A percentile compares a stretch with the other conserved stretches of the same genome.
Evolutionary conservation across 176 grass and related monocot genomes (phyloP).

Genomic region (Chloris gayana): DNA sequence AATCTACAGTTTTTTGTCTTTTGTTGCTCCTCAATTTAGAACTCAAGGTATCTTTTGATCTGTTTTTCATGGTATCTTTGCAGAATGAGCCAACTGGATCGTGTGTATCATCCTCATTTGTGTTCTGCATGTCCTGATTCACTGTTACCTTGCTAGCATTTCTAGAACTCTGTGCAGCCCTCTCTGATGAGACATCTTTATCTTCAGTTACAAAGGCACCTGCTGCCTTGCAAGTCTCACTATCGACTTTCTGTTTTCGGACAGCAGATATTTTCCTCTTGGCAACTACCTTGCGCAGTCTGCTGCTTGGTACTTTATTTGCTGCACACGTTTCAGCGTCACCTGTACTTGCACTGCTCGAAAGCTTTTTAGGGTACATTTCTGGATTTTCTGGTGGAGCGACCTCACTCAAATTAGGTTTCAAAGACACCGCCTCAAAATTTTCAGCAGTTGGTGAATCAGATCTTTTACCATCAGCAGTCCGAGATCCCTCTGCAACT

Average conservation of each 20-base stretch:
- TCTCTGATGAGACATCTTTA: conserved; percentile 23
- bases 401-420: conserved; percentile 5
- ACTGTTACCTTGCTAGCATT: conserved; percentile 33
- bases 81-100: conserved; percentile 31
- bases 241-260: conserved; percentile 27
- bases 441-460: conserved; percentile 20
- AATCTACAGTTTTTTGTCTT: conserved; percentile 42
- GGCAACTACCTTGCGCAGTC: conserved; percentile 57
- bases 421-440: background rate
- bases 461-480: conserved; percentile 19
- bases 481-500: conserved; percentile 18
- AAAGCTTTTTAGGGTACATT: conserved; percentile 30
- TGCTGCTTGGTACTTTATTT: conserved; percentile 41
- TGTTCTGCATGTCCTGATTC: conserved; percentile 14
- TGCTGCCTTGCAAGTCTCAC: conserved; percentile 28
- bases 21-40: conserved; percentile 34
- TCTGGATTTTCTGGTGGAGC: conserved; percentile 34
- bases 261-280: conserved; percentile 70
- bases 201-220: conserved; percentile 31
- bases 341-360: conserved; percentile 35
- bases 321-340: conserved; percentile 28
- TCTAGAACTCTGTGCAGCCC: conserved; percentile 27
- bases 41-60: conserved; percentile 13
- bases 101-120: conserved; percentile 1
- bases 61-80: conserved; percentile 31